Base-by-base conservation (phyloP, 352 stramenopile species). In the Sclerospora graminicola region DNA sequence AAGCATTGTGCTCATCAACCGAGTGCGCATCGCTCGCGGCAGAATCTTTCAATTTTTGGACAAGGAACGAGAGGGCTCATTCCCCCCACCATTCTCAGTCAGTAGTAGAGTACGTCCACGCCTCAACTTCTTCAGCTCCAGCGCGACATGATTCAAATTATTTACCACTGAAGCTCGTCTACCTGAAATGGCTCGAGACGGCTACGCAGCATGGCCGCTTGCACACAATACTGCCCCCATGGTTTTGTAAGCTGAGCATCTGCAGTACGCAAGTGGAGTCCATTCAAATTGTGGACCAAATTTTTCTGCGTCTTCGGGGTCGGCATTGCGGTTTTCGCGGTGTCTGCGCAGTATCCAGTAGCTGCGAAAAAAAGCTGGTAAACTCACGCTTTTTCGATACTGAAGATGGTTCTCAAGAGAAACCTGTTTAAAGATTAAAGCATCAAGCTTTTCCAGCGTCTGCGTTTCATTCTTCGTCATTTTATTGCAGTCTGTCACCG, bases 311-410 rank as follows among this genome's bases (percentile, higher is more conserved):
- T 57, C 42, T 15, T 55, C 30, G 9, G 58, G 54, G 55, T 89
- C 76, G 10, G 82, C 68, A 99, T 63, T 93, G 82, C 20, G 82
- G 83, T 51, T 89, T 83, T 40, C 82, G 75, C 5, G 82, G 82
- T n/a, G 66, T 88, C 41, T 65, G 49, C 32, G 71, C 57, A n/a
- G 99, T 83, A 64, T 99, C 85, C 13, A 99, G 66, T 19, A 99
- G 68, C 26, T 80, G 55, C 16, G 77, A 49, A 14, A 99, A 71
- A 14, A 98, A 67, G 5, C 62, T 55, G 23, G 64, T 49, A 46
- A 89, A 89, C 46, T 75, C 73, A 29, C 75, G 73, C 48, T 77
- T 66, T 51, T 77, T 68, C 35, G 71, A 65, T 52, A 84, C 82
- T 31, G 30, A 5, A 32, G 28, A 1, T 54, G 7, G 15, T 54